These are phyloP conservation scores for Aphanomyces invadans DNA, from an alignment of 352 stramenopile genomes.

Conservation along the genomic window DNA sequence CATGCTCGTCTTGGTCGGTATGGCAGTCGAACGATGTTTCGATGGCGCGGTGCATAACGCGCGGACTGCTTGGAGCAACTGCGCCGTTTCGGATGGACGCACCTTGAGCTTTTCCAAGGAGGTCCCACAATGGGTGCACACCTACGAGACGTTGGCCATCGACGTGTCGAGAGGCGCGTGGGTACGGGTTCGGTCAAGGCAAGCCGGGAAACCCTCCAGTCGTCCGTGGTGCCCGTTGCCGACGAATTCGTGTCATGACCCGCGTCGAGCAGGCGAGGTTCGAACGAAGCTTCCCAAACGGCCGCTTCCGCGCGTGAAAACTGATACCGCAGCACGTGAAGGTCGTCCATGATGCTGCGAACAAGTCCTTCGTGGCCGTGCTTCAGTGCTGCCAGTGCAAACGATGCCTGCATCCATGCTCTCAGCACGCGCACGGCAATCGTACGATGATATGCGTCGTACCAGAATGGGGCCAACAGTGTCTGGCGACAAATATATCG, in stretches of 20 bases:
- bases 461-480: constrained; percentile 17
- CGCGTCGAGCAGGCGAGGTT: too few species aligned
- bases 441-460: background rate
- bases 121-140: background rate
- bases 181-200: too few species aligned
- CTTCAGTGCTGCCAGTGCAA: background rate
- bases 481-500: background rate
- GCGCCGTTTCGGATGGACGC: background rate
- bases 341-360: background rate
- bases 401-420: background rate
- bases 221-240: too few species aligned
- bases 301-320: background rate
- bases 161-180: too few species aligned
- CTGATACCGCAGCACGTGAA: constrained; percentile 13
- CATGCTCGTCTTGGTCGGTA: constrained; percentile 33
- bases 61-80: background rate
- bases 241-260: too few species aligned
- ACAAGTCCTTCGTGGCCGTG: background rate
- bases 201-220: too few species aligned
- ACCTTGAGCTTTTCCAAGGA: background rate
- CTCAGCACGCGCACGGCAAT: background rate
- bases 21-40: constrained; percentile 17
- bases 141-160: too few species aligned
- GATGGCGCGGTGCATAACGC: background rate
- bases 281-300: background rate